A percentile compares a stretch with the other conserved stretches of the same genome.
Conservation (phyloP, 2,329 filamentous ascomycete genomes). For the Colletotrichum brevisporum region DNA sequence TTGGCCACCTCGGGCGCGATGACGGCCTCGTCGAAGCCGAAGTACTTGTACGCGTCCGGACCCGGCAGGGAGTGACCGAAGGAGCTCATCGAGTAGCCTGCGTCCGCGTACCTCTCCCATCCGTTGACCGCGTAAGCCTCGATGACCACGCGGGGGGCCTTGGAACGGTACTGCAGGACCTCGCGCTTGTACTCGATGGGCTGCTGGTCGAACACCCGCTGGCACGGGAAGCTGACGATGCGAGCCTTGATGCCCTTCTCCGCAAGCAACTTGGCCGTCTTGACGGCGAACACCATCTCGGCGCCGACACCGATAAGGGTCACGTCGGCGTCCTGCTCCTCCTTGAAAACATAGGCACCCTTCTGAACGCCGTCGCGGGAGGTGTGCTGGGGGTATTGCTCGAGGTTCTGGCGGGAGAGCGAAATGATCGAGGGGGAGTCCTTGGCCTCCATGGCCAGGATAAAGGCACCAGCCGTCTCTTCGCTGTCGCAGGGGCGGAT, state of each 20-base stretch:
- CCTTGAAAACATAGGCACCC: slow-evolving; percentile 62
- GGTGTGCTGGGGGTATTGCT: slow-evolving; percentile 59
- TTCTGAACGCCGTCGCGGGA: slow-evolving; percentile 57
- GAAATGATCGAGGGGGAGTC: slow-evolving; percentile 64
- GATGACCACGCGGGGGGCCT: slow-evolving; percentile 67
- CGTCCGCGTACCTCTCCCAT: slow-evolving; percentile 74
- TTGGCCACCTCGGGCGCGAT: slow-evolving; percentile 53
- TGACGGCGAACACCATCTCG: slow-evolving; percentile 52
- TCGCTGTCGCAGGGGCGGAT: slow-evolving; percentile 72
- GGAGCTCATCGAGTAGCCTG: slow-evolving; percentile 64
- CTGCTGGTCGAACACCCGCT: slow-evolving; percentile 60
- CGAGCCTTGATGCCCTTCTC: slow-evolving; percentile 54
- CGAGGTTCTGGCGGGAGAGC: slow-evolving; percentile 59
- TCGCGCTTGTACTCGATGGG: slow-evolving; percentile 59
- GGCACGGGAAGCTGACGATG: slow-evolving; percentile 61
- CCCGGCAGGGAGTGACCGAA: slow-evolving; percentile 71
- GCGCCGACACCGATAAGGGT: slow-evolving; percentile 58
- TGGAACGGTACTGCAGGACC: slow-evolving; percentile 58
- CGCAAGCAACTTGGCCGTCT: slow-evolving; percentile 54
- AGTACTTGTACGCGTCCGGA: slow-evolving; percentile 65
- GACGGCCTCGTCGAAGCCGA: slow-evolving; percentile 63
- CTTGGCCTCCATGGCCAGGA: slow-evolving; percentile 58
- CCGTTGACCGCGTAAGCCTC: slow-evolving; percentile 71
- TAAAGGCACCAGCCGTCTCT: slow-evolving; percentile 69
- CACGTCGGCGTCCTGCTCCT: slow-evolving; percentile 59